Conservation (phyloP, 208 protist species). For the Leishmania gerbilli region DNA sequence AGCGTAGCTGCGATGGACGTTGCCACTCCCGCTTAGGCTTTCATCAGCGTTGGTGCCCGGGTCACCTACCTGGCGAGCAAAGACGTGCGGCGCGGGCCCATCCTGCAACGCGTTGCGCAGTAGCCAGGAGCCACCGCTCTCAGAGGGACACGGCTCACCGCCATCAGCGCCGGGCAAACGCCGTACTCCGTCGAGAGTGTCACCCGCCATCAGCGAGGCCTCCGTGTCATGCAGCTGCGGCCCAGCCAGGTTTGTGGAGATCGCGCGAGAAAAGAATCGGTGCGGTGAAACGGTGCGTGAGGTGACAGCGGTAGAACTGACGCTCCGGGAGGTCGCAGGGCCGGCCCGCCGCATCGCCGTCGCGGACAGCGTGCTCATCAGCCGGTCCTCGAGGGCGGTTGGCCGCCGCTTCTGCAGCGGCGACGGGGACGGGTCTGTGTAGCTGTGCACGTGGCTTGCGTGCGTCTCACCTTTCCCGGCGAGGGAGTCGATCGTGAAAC, state of each 20-base stretch:
- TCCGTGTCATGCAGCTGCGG: conserved; percentile 10
- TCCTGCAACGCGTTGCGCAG: conserved; percentile 13
- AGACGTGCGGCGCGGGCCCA: not conserved
- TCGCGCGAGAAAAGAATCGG: not conserved
- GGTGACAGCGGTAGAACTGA: not conserved
- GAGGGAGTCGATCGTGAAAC: not conserved
- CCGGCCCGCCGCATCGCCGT: conserved; percentile 14
- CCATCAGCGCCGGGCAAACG: not conserved
- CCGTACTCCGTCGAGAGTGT: not conserved
- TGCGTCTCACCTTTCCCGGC: not conserved
- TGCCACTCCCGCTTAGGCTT: not conserved
- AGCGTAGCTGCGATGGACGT: not conserved
- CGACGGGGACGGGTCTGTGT: not conserved
- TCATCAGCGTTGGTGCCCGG: not conserved
- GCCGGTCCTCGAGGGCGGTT: conserved; percentile 14
- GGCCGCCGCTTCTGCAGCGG: not conserved
- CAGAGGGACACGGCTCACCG: not conserved
- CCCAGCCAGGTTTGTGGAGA: conserved; percentile 19
- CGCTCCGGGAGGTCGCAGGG: not conserved
- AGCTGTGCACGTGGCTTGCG: not conserved
- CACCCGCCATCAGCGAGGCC: conserved; percentile 14
- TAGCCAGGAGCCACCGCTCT: conserved; percentile 18
- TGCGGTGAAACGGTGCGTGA: not conserved
- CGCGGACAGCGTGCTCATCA: conserved; percentile 22
- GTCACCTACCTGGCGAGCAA: not conserved